phyloP scores from a whole-genome alignment of 176 grass and related monocot genomes.

The Avena atlantica region DNA sequence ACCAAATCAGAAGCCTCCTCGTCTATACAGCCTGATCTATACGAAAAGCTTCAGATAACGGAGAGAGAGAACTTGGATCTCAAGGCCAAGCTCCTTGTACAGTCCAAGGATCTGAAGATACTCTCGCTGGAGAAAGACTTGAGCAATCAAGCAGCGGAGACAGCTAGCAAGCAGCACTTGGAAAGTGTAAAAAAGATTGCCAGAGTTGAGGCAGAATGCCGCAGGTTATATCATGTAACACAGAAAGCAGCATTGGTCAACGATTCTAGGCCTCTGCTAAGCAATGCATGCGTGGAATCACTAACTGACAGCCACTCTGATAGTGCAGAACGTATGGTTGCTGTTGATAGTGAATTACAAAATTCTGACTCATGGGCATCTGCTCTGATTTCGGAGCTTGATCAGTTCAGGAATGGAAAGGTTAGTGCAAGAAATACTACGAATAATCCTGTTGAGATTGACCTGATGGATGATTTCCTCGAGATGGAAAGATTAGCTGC shows the following conservation, averaged over 20 bases:
- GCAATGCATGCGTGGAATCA: conserved; percentile 58
- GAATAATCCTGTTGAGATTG: conserved; percentile 68
- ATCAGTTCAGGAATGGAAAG: conserved; percentile 84
- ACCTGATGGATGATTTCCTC: conserved; percentile 98
- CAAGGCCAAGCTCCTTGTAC: conserved; percentile 68
- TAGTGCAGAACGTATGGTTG: conserved; percentile 59
- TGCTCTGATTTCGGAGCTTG: conserved; percentile 82
- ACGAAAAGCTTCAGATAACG: conserved; percentile 57
- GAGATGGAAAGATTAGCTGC: conserved; percentile 96
- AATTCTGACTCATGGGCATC: conserved; percentile 78
- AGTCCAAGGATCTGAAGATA: conserved; percentile 67
- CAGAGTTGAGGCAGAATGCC: conserved; percentile 92
- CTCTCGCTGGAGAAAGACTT: conserved; percentile 83
- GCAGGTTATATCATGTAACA: conserved; percentile 58
- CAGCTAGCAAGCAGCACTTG: conserved; percentile 88
- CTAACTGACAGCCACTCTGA: conserved; percentile 87
- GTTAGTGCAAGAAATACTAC: conserved; percentile 50
- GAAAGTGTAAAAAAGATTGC: conserved; percentile 82
- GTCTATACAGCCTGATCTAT: conserved; percentile 49
- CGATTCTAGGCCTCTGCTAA: conserved; percentile 50
- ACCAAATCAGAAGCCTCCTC: conserved; percentile 49
- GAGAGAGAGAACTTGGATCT: conserved; percentile 85
- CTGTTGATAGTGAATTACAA: conserved; percentile 64
- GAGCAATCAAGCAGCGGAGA: conserved; percentile 88
- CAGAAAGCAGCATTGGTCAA: conserved; percentile 48